Evolutionary conservation across 2,329 filamentous ascomycete genomes (phyloP).

Genomic region (Tolypocladium guangdongense): DNA sequence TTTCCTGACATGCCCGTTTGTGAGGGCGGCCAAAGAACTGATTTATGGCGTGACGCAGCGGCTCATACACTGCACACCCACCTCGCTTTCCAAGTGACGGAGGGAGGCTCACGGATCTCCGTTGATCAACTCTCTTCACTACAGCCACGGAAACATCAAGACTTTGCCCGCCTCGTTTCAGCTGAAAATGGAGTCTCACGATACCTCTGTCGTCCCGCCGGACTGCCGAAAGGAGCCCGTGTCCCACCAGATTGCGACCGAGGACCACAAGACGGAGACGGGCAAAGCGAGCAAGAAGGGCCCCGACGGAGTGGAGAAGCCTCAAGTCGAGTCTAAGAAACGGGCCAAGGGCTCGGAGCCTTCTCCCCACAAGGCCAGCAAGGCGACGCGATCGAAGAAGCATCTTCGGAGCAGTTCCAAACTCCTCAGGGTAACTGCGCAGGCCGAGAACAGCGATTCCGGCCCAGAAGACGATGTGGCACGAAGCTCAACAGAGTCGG

Average conservation of each 20-base stretch:
- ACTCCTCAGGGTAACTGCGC: background rate
- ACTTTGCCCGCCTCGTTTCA: background rate
- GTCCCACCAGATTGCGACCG: background rate
- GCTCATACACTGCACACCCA: background rate
- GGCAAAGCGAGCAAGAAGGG: background rate
- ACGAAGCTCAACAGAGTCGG: background rate
- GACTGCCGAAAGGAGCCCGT: constrained; percentile 8
- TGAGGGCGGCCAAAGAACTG: background rate
- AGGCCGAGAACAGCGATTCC: constrained; percentile 1
- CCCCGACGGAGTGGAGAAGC: background rate
- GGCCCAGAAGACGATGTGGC: background rate
- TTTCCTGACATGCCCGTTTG: background rate
- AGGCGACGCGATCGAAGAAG: constrained; percentile 7
- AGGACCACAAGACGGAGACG: constrained; percentile 1
- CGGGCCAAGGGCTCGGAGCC: background rate
- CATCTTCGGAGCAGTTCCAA: constrained; percentile 6
- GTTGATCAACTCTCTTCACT: background rate
- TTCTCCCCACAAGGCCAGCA: background rate
- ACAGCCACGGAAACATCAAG: background rate
- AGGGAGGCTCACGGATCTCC: background rate
- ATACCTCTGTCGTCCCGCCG: constrained; percentile 6
- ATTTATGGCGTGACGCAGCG: background rate
- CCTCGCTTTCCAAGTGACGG: background rate
- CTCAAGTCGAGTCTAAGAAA: constrained; percentile 5
- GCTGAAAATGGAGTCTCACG: constrained; percentile 9